Percentiles rank a stretch among this genome's conserved stretches.
phyloP scores from a whole-genome alignment of 192 early-diverging fungal genomes.

The Coemansia sp. region DNA sequence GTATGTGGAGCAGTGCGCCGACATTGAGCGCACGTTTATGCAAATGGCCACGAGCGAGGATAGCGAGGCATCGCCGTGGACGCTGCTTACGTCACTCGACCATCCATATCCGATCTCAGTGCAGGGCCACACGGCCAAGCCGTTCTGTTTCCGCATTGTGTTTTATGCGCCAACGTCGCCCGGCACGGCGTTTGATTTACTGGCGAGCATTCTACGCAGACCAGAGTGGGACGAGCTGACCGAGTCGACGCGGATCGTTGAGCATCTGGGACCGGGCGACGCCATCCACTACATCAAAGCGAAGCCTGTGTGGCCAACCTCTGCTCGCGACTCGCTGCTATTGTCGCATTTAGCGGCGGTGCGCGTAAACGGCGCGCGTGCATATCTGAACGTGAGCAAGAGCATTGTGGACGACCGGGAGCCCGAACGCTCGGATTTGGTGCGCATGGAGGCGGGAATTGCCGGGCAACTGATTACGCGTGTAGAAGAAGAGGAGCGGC shows the following conservation, averaged over 20 bases:
- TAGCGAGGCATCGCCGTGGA: slow-evolving; percentile 19
- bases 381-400: slow-evolving; percentile 47
- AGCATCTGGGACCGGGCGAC: slow-evolving; percentile 32
- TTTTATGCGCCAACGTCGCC: slow-evolving; percentile 40
- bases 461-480: slow-evolving; percentile 49
- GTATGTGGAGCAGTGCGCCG: slow-evolving; percentile 28
- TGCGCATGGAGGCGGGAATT: slow-evolving; percentile 54
- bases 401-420: slow-evolving; percentile 35
- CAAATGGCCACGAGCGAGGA: slow-evolving; percentile 17
- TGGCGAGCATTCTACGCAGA: slow-evolving; percentile 39
- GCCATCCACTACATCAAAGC: slow-evolving; percentile 50
- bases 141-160: slow-evolving; percentile 45
- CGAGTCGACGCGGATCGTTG: slow-evolving; percentile 35
- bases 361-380: slow-evolving; percentile 2
- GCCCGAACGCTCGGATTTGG: slow-evolving; percentile 39
- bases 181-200: slow-evolving; percentile 45
- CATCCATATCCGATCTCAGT: slow-evolving; percentile 44
- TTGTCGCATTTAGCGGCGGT: slow-evolving; percentile 35
- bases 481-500: slow-evolving; percentile 14
- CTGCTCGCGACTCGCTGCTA: slow-evolving; percentile 50
- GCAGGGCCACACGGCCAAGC: slow-evolving; percentile 36
- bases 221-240: slow-evolving; percentile 54
- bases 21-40: slow-evolving; percentile 34
- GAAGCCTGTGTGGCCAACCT: slow-evolving; percentile 53
- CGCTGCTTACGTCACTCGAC: slow-evolving; percentile 14